phyloP scores from a whole-genome alignment of 2,329 filamentous ascomycete genomes.

The Scedosporium dehoogii region DNA sequence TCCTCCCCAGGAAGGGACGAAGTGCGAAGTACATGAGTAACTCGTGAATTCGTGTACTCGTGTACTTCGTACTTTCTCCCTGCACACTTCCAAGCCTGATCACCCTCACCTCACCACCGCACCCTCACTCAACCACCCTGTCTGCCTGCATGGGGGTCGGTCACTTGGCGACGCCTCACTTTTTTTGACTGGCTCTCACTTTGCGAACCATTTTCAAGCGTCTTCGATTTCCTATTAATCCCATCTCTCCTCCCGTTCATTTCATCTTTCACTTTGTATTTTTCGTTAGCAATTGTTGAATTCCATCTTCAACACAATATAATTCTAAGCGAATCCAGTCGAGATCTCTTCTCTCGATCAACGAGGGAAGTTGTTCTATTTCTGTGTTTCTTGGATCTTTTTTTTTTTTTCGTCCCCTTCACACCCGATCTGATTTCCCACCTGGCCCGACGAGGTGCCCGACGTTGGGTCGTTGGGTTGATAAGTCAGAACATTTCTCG shows the following conservation, averaged over 20 bases:
- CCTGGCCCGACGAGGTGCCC: neutral
- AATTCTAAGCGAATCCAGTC: neutral
- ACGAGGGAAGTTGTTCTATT: neutral
- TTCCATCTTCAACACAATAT: neutral
- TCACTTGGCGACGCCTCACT: slow-evolving; percentile 7
- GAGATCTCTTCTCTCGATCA: neutral
- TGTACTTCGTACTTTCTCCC: too few relatives aligned
- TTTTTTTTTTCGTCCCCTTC: neutral
- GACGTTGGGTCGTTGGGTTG: neutral
- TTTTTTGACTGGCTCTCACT: slow-evolving; percentile 5
- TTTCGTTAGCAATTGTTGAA: neutral
- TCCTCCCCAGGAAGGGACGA: too few relatives aligned
- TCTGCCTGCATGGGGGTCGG: slow-evolving; percentile 2
- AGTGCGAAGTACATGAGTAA: too few relatives aligned
- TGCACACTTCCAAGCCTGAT: neutral
- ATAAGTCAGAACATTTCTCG: neutral
- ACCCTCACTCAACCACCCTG: neutral
- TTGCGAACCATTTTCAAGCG: neutral
- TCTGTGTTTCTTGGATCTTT: neutral
- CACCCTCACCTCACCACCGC: neutral
- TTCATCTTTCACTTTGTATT: neutral
- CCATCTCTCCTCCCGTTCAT: neutral
- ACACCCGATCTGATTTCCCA: neutral
- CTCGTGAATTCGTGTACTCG: too few relatives aligned
- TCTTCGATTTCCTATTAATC: slow-evolving; percentile 4